Conservation (phyloP, 345 rosid genomes). For the Boechera retrofracta region DNA sequence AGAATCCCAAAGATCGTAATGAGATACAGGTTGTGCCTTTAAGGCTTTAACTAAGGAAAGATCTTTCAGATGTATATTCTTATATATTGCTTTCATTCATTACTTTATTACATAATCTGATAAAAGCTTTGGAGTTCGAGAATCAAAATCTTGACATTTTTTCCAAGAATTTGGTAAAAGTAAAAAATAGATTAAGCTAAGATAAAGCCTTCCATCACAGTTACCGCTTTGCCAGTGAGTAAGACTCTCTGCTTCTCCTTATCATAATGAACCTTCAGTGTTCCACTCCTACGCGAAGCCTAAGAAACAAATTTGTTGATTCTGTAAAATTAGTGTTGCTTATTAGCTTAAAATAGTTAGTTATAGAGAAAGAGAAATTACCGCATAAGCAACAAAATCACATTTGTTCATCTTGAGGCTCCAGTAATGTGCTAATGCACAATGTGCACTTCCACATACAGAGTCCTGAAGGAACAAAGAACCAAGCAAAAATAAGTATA, state of each 20-base stretch:
- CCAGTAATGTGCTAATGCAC: constrained; percentile 75
- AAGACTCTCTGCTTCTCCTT: constrained; percentile 56
- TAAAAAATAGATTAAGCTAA: constrained; percentile 43
- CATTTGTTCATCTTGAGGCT: constrained; percentile 63
- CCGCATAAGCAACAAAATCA: constrained; percentile 61
- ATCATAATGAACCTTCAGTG: constrained; percentile 52
- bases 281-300: constrained; percentile 71
- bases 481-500: not conserved
- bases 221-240: constrained; percentile 63
- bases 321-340: not conserved
- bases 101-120: constrained; percentile 11
- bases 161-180: not conserved
- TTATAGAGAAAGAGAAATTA: constrained; percentile 19
- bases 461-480: constrained; percentile 58
- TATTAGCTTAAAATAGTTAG: not conserved
- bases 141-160: not conserved
- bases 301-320: not conserved
- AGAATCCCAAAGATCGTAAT: too few relatives aligned
- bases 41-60: too few relatives aligned
- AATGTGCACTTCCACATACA: constrained; percentile 72
- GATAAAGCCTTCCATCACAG: constrained; percentile 62
- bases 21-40: too few relatives aligned
- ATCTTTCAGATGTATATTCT: too few relatives aligned
- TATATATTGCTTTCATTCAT: not conserved
- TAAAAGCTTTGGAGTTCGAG: not conserved